phyloP scores from a whole-genome alignment of 2,329 filamentous ascomycete genomes.

The Diaporthe helianthi region DNA sequence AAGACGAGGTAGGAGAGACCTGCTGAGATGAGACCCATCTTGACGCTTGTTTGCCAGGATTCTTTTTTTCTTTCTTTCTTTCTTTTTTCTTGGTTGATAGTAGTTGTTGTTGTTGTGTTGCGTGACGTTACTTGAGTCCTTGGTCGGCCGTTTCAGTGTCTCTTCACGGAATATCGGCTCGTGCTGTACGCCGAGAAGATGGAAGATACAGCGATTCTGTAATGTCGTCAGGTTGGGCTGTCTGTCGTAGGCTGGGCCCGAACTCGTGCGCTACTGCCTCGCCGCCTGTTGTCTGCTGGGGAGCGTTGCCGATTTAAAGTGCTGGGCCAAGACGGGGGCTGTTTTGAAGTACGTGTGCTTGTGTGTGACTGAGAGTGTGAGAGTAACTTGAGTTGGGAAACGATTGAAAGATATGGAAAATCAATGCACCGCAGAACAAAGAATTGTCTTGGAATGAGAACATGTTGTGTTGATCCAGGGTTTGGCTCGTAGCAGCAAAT shows the following conservation, averaged over 20 bases:
- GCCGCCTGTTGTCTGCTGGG: background rate
- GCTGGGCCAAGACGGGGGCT: background rate
- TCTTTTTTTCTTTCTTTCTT: no score
- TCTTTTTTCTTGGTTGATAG: background rate
- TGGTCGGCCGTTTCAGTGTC: background rate
- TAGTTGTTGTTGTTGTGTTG: background rate
- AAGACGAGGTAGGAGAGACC: slow-evolving; percentile 61
- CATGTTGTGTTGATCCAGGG: background rate
- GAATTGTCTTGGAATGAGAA: background rate
- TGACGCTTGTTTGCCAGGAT: slow-evolving; percentile 31
- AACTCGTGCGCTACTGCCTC: background rate
- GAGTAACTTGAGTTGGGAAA: background rate
- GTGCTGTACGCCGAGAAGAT: no score
- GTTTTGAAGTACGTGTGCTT: background rate
- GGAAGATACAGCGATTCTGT: background rate
- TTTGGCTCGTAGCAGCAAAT: background rate
- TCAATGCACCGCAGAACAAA: background rate
- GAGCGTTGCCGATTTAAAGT: background rate
- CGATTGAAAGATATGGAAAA: background rate
- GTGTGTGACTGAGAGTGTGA: background rate
- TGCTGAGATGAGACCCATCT: slow-evolving; percentile 55
- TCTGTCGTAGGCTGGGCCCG: background rate
- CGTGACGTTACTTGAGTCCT: background rate
- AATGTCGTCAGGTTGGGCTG: background rate
- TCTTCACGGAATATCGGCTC: background rate